Base-by-base conservation (phyloP, 257 asterid species). In the Lavandula angustifolia region DNA sequence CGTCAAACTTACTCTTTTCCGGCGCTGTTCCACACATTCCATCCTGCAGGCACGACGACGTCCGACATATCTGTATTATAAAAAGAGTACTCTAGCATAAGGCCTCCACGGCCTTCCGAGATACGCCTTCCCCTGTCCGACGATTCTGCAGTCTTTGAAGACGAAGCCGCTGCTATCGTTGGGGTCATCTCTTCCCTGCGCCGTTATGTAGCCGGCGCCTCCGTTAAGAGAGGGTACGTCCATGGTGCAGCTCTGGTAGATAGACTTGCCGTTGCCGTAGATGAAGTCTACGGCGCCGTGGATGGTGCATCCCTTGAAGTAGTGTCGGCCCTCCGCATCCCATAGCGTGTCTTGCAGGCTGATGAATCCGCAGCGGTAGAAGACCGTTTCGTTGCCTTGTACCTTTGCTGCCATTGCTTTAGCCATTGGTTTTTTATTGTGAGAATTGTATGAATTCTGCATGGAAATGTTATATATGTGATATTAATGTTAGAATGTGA, bases 21-120 rank as follows among this genome's bases (percentile, higher is more conserved):
- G 0, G 0, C 6, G 53, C 17, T 37, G 47, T 7, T 10, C 89
- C 95, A 85, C 37, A 84, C 11, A 60, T 41, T 61, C 96, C 96
- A 90, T 48, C 96, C 97, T 13, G 70, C 18, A 12, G 96, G 87
- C 9, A 77, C 84, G 27, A 87, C 57, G 5, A 80, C 27, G 9
- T 54, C 10, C 0, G 87, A 69, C 91, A 90, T 79, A 0, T 60
- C n/a, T 1, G 88, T 70, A 75, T 71, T 71, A 72, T 73, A 79
- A 37, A n/a, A 85, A 90, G 1, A 87, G 0, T 29, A 90, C 97
- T 43, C 92, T 74, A 0, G 96, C 95, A 67, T 80, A 74, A 2
- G 27, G 53, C 66, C 96, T 74, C 97, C 97, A 90, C 1, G 97
- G 86, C 32, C 91, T 77, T 16, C 91, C 91, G 22, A 85, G 56